These are phyloP conservation scores for Erysimum cheiranthoides DNA, from an alignment of 345 rosid species.

Conservation along the genomic window DNA sequence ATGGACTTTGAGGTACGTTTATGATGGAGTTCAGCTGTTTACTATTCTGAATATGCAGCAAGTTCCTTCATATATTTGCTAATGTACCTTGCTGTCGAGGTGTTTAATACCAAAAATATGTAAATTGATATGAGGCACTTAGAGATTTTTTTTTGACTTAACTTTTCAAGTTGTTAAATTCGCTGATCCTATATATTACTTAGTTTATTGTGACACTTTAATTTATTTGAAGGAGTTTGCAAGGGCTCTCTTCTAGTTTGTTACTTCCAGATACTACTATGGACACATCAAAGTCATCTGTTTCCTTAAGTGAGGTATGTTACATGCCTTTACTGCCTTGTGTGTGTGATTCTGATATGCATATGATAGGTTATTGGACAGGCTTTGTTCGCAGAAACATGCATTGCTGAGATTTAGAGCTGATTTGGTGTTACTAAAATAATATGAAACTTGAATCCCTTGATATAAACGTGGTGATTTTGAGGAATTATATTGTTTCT, in stretches of 20 bases:
- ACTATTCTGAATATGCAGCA: constrained; percentile 23
- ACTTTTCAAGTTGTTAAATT: constrained; percentile 26
- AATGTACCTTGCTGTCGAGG: constrained; percentile 6
- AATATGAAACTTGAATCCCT: constrained; percentile 17
- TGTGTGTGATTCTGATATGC: constrained; percentile 29
- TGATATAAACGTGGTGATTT: constrained; percentile 14
- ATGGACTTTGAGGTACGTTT: constrained; percentile 85
- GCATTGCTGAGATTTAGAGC: constrained; percentile 19
- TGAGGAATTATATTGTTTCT: constrained; percentile 13
- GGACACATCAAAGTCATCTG: constrained; percentile 51
- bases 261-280: constrained; percentile 49
- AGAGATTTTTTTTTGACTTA: constrained; percentile 7
- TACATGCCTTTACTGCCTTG: constrained; percentile 23
- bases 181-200: constrained; percentile 23
- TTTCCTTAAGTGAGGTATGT: constrained; percentile 51
- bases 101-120: constrained; percentile 3
- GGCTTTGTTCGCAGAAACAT: constrained; percentile 10
- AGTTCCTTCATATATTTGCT: constrained; percentile 22
- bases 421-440: constrained; percentile 22
- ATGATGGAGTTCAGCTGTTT: constrained; percentile 28
- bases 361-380: constrained; percentile 19
- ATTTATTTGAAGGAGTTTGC: constrained; percentile 76
- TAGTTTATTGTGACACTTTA: constrained; percentile 24
- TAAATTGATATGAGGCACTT: constrained; percentile 11
- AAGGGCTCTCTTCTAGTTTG: constrained; percentile 60